These are phyloP conservation scores for Themeda triandra DNA, from an alignment of 176 grass and related monocot species.

Conservation along the genomic window DNA sequence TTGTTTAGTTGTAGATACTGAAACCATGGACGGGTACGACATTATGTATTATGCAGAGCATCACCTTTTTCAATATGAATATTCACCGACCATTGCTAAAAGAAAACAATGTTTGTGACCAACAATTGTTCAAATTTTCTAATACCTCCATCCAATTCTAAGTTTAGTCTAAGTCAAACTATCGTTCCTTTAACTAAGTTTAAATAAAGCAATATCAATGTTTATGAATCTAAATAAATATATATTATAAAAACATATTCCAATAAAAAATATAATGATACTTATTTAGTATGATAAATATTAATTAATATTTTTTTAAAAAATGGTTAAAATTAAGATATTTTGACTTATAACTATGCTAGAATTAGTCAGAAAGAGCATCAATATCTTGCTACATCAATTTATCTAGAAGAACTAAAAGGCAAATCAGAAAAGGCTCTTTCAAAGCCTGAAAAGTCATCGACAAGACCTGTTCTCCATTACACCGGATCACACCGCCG, in stretches of 20 bases:
- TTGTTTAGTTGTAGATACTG: not conserved
- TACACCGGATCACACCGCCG: not conserved
- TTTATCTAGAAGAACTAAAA: conserved; percentile 7
- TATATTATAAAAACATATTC: not conserved
- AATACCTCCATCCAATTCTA: not conserved
- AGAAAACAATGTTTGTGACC: not conserved
- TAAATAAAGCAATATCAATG: not conserved
- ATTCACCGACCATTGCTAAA: not conserved
- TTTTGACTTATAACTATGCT: not conserved
- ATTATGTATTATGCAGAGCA: not conserved
- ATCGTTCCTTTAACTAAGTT: not conserved
- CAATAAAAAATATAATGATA: not conserved
- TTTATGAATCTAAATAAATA: not conserved
- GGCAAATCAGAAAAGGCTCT: not conserved
- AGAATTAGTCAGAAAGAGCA: not conserved
- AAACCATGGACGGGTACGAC: not conserved
- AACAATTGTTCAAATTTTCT: not conserved
- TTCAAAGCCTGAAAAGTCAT: not conserved
- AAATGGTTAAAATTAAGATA: not conserved
- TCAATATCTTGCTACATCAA: not conserved
- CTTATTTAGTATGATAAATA: not conserved
- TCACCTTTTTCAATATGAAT: not conserved
- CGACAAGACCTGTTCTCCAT: not conserved
- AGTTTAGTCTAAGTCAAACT: not conserved
- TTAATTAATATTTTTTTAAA: not conserved